Base-by-base conservation (phyloP, 345 rosid species). In the Acer saccharum region DNA sequence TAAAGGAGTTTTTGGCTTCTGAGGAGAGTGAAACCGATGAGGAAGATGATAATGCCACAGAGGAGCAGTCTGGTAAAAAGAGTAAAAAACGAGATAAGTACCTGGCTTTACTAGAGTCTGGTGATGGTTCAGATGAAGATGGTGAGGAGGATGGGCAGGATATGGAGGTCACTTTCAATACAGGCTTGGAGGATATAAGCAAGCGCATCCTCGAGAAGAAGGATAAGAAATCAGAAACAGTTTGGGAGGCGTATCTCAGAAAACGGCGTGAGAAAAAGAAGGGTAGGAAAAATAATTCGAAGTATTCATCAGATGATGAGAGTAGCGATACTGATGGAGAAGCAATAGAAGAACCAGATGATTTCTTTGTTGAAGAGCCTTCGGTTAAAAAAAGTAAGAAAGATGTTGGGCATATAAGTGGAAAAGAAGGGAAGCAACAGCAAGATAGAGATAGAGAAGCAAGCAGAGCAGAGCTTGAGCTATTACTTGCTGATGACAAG, bases 131-230 rank as follows among this genome's bases (percentile, higher is more conserved):
- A 16, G 95, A 92, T 75, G 94, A 54, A 76, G 94, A 86, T 74
- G 81, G 77, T 77, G 85, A 87, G 76, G 89, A 86, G 2, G 84
- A 87, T 63, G 88, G 84, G 80, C 92, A 86, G 79, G 97, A 94
- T 86, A 91, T 96, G 98, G 98, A 91, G 85, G 89, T 96, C 72
- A 91, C 97, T 78, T 96, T 96, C 86, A 88, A 94, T 79, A 87
- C 97, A 52, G 99, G 92, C 68, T 86, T 96, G 80, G 99, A 96
- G 86, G 95, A 92, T 83, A 73, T 94, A 83, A 91, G 97, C 80
- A 92, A 91, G 82, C 90, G 87, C 35, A 68, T 95, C 78, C 82
- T 91, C 50, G 91, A 89, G 81, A 93, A 91, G 88, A 90, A 86
- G 86, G 90, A 90, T 69, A 82, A 87, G 85, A 82, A 88, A 79